These are phyloP conservation scores for Starmerella floris DNA, from an alignment of 805 yeast species.

Conservation along the genomic window DNA sequence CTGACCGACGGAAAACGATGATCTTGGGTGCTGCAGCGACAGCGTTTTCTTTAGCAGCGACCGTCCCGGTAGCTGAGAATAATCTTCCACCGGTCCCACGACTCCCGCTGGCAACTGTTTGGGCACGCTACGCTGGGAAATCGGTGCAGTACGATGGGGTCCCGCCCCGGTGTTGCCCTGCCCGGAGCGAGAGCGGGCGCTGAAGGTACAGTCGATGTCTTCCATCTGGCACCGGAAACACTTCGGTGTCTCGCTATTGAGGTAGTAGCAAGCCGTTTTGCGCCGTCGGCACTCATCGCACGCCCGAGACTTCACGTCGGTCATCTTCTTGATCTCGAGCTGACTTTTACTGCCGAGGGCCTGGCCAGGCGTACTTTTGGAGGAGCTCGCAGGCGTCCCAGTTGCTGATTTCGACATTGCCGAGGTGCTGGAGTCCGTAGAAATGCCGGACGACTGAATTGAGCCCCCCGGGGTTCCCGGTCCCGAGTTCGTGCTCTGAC, in stretches of 20 bases:
- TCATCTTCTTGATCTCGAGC: conserved; percentile 18
- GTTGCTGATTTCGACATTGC: background rate
- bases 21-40: conserved; percentile 75
- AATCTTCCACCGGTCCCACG: conserved; percentile 46
- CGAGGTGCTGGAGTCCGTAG: too few species aligned
- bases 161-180: background rate
- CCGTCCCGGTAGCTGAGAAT: conserved; percentile 47
- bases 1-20: conserved; percentile 79
- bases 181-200: background rate
- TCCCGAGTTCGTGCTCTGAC: too few species aligned
- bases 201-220: conserved; percentile 58
- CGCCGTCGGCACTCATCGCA: conserved; percentile 79
- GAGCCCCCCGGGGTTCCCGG: too few species aligned
- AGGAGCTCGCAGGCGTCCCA: background rate
- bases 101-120: conserved; percentile 6
- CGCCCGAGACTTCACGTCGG: conserved; percentile 33
- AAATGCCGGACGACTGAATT: too few species aligned
- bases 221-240: conserved; percentile 70
- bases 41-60: conserved; percentile 55
- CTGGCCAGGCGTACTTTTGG: background rate
- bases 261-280: conserved; percentile 59
- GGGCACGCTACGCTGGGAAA: conserved; percentile 4
- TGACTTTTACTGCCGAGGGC: background rate
- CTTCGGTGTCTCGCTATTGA: conserved; percentile 37
- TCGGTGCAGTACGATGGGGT: conserved; percentile 6